These are phyloP conservation scores for Nakazawaea peltata DNA, from an alignment of 805 yeast species.

Conservation along the genomic window DNA sequence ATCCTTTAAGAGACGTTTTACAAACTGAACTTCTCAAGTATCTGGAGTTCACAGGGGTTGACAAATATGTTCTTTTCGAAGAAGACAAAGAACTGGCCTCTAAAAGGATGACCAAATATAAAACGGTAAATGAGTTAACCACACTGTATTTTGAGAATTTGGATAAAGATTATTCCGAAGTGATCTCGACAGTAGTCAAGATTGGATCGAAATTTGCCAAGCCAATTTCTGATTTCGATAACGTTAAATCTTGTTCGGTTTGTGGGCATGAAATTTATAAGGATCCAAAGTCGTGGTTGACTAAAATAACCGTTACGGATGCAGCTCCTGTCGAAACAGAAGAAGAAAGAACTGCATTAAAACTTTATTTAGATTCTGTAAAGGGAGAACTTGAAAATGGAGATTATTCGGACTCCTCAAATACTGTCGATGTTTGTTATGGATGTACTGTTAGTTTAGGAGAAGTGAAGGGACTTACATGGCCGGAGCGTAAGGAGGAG, in stretches of 20 bases:
- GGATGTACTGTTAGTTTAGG: constrained; percentile 59
- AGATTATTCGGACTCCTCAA: no score
- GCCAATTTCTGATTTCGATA: constrained; percentile 24
- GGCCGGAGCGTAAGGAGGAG: constrained; percentile 22
- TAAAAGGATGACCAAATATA: constrained; percentile 50
- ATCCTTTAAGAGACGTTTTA: constrained; percentile 74
- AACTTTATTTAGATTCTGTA: constrained; percentile 15
- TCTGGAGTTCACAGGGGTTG: constrained; percentile 31
- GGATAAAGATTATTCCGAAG: constrained; percentile 77
- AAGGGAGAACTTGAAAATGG: constrained; percentile 9
- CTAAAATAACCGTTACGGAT: constrained; percentile 54
- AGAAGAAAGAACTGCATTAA: constrained; percentile 29
- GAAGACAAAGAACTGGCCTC: constrained; percentile 15
- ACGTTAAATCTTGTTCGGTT: constrained; percentile 35
- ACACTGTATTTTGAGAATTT: constrained; percentile 62
- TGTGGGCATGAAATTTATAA: constrained; percentile 49
- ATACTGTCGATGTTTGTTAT: constrained; percentile 58
- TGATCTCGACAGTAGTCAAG: constrained; percentile 86
- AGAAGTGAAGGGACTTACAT: constrained; percentile 17
- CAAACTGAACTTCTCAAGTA: constrained; percentile 59
- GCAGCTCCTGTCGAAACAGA: constrained; percentile 39
- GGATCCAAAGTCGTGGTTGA: constrained; percentile 60
- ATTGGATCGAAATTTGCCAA: constrained; percentile 72
- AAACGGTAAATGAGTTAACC: constrained; percentile 77
- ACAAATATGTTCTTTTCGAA: constrained; percentile 14